Evolutionary conservation across 2,329 filamentous ascomycete genomes (phyloP).

Genomic region (Aspergillus sp.): DNA sequence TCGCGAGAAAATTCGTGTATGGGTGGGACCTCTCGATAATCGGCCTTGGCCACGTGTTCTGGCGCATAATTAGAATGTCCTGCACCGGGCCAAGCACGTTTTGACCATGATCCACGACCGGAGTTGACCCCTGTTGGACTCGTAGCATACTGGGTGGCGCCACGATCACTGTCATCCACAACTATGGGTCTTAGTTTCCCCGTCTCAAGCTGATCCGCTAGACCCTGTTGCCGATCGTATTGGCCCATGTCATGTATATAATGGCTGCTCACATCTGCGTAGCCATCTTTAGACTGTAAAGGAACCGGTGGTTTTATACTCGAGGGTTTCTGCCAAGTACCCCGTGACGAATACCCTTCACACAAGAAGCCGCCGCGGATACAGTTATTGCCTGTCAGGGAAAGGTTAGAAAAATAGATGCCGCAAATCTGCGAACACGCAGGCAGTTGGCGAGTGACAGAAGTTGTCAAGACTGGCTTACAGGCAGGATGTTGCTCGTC

Average conservation of each 20-base stretch:
- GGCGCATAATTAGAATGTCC: conserved; percentile 30
- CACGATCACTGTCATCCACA: conserved; percentile 38
- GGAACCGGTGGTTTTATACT: conserved; percentile 61
- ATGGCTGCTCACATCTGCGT: conserved; percentile 29
- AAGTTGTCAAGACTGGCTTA: conserved; percentile 41
- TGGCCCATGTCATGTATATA: conserved; percentile 33
- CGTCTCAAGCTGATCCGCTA: conserved; percentile 34
- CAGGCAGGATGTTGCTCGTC: conserved; percentile 90
- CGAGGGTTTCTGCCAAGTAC: conserved; percentile 69
- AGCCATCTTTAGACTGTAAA: conserved; percentile 72
- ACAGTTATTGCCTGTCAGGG: conserved; percentile 68
- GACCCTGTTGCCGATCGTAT: conserved; percentile 27
- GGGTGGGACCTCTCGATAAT: conserved; percentile 33
- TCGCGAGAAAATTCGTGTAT: conserved; percentile 34
- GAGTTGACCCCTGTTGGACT: conserved; percentile 31
- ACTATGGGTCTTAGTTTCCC: conserved; percentile 40
- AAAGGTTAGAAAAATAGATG: conserved; percentile 6
- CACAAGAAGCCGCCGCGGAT: conserved; percentile 82
- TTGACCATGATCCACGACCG: conserved; percentile 32
- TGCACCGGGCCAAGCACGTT: conserved; percentile 30
- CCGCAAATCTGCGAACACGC: no score
- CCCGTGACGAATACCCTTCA: conserved; percentile 77
- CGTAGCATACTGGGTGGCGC: conserved; percentile 30
- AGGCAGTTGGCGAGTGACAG: not conserved
- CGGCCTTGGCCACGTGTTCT: conserved; percentile 32